Percentiles rank a stretch among this genome's conserved stretches.
Conservation (phyloP, 192 early-diverging fungal genomes). For the Coemansia reversa region DNA sequence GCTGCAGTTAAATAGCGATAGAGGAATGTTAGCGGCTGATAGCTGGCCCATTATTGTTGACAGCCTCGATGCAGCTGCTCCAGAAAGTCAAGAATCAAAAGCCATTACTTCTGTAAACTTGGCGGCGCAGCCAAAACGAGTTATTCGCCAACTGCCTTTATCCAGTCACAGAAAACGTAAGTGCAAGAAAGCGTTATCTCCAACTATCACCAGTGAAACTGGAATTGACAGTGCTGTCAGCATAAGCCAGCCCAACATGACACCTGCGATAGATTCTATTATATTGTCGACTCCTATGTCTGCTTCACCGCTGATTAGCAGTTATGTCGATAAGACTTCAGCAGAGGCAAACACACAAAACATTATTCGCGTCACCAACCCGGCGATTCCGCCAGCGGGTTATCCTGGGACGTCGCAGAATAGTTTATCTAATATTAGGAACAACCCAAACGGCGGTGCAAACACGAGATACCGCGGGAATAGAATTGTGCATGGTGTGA, state of each 20-base stretch:
- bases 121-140: too few species aligned
- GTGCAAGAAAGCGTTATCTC: background rate
- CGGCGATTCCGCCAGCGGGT: background rate
- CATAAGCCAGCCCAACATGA: background rate
- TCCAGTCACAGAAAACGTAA: background rate
- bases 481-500: conserved; percentile 55
- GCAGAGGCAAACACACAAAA: background rate
- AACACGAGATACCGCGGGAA: conserved; percentile 47
- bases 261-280: too few species aligned
- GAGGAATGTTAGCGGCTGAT: too few species aligned
- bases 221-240: conserved; percentile 1
- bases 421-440: conserved; percentile 26
- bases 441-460: conserved; percentile 30
- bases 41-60: too few species aligned
- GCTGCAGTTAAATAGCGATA: too few species aligned
- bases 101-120: too few species aligned
- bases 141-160: background rate
- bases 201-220: background rate
- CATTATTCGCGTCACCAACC: conserved; percentile 19
- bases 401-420: conserved; percentile 5
- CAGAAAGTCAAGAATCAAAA: too few species aligned
- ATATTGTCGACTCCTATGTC: too few species aligned
- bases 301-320: too few species aligned
- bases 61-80: too few species aligned
- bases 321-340: too few species aligned